These are phyloP conservation scores for Nothomitra cinnamomea DNA, from an alignment of 2,329 filamentous ascomycete genomes.

Conservation along the genomic window DNA sequence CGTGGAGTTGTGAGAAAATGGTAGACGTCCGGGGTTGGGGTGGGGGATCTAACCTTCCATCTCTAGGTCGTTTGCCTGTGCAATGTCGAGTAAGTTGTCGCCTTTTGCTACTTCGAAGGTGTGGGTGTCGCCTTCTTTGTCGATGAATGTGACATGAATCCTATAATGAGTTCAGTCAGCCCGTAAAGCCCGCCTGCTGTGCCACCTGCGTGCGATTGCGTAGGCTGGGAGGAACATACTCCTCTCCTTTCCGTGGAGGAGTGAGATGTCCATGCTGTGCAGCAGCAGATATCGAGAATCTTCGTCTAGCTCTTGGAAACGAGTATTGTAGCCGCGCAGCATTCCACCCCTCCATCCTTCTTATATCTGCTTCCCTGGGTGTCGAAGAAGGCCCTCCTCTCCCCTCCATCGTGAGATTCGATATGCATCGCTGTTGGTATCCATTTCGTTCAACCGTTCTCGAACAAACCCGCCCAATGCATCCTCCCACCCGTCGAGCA, in stretches of 20 bases:
- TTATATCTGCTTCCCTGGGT: too few species aligned
- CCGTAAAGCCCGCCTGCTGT: neutral
- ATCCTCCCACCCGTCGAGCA: too few species aligned
- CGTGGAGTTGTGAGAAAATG: neutral
- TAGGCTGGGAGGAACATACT: slow-evolving; percentile 34
- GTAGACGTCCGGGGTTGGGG: too few species aligned
- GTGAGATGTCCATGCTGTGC: slow-evolving; percentile 62
- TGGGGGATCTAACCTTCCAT: slow-evolving; percentile 56
- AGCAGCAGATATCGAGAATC: slow-evolving; percentile 48
- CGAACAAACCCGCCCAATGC: too few species aligned
- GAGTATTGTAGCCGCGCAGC: neutral
- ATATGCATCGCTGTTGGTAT: too few species aligned
- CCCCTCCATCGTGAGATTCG: too few species aligned
- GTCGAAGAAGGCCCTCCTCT: too few species aligned
- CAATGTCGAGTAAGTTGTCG: slow-evolving; percentile 89
- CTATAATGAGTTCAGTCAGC: slow-evolving; percentile 26
- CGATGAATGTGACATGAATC: slow-evolving; percentile 78
- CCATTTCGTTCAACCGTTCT: too few species aligned
- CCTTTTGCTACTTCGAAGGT: slow-evolving; percentile 69
- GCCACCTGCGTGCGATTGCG: slow-evolving; percentile 1
- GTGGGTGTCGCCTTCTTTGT: slow-evolving; percentile 66
- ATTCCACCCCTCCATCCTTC: neutral
- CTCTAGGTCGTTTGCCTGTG: slow-evolving; percentile 84
- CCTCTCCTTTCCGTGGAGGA: slow-evolving; percentile 76
- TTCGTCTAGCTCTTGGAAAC: slow-evolving; percentile 18